These are phyloP conservation scores for Leucoagaricus sp. DNA, from an alignment of 1,284 basidiomycete genomes.

Conservation along the genomic window DNA sequence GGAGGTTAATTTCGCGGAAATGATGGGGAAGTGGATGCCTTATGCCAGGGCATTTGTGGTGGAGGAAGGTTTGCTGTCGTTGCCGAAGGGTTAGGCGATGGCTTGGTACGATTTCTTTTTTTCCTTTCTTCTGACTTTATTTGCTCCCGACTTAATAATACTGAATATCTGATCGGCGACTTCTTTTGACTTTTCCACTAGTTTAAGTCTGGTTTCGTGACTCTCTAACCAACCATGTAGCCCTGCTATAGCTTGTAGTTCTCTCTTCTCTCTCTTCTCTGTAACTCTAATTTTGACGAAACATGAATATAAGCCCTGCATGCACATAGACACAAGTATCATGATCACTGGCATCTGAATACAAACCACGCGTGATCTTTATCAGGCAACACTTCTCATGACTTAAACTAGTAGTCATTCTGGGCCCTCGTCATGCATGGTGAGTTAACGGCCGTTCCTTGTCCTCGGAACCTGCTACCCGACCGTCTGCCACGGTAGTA, in stretches of 20 bases:
- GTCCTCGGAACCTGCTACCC: not conserved
- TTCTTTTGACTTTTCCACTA: too few relatives aligned
- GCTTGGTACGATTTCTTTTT: not conserved
- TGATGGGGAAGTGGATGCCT: constrained; percentile 16
- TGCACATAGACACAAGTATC: too few relatives aligned
- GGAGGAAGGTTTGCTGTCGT: constrained; percentile 3
- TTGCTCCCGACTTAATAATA: not conserved
- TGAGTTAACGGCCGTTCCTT: not conserved
- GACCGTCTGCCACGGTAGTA: not conserved
- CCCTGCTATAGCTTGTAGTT: too few relatives aligned
- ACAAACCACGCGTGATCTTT: too few relatives aligned
- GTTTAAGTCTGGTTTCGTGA: too few relatives aligned
- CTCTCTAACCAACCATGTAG: too few relatives aligned
- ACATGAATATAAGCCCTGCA: too few relatives aligned
- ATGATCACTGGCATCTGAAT: too few relatives aligned
- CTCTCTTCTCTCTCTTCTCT: too few relatives aligned
- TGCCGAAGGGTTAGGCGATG: not conserved
- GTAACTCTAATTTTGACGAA: too few relatives aligned
- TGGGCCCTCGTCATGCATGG: not conserved
- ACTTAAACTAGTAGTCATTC: not conserved
- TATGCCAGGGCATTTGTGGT: constrained; percentile 13
- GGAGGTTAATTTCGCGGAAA: constrained; percentile 14
- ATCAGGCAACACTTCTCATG: not conserved
- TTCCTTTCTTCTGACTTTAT: not conserved
- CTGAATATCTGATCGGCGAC: too few relatives aligned